phyloP scores from a whole-genome alignment of 2,329 filamentous ascomycete species.

The Dactylonectria estremocensis region DNA sequence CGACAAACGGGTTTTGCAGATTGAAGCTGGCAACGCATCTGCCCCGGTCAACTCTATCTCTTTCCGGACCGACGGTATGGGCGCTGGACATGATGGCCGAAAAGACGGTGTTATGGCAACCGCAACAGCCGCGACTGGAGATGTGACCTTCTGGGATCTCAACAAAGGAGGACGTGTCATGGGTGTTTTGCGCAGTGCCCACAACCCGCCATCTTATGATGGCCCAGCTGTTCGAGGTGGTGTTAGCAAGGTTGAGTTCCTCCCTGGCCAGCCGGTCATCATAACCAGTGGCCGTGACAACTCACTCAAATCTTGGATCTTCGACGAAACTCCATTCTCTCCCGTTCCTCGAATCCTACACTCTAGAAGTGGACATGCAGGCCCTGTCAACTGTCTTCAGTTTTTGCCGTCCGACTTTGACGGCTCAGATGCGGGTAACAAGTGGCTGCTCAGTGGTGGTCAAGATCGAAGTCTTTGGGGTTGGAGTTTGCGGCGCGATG shows the following conservation, averaged over 20 bases:
- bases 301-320: conserved; percentile 95
- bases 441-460: conserved; percentile 94
- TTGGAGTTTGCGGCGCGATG: conserved; percentile 94
- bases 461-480: conserved; percentile 95
- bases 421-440: conserved; percentile 88
- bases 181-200: conserved; percentile 89
- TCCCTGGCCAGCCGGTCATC: conserved; percentile 90
- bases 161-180: conserved; percentile 90
- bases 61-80: conserved; percentile 90
- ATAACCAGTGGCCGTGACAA: conserved; percentile 95
- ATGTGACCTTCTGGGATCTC: conserved; percentile 96
- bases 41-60: conserved; percentile 84
- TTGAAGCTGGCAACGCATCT: conserved; percentile 77
- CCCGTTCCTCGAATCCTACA: conserved; percentile 89
- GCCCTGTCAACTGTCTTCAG: conserved; percentile 83
- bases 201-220: conserved; percentile 78
- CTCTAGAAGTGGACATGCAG: conserved; percentile 89
- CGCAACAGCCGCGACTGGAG: conserved; percentile 82
- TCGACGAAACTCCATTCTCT: conserved; percentile 92
- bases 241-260: conserved; percentile 89
- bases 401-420: conserved; percentile 93
- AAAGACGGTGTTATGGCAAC: conserved; percentile 96
- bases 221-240: conserved; percentile 77
- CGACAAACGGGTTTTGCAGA: conserved; percentile 79
- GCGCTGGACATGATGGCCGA: conserved; percentile 89